A percentile compares a stretch with the other conserved stretches of the same genome.
Evolutionary conservation across 2,329 filamentous ascomycete genomes (phyloP).

Genomic region (Pestalotiopsis sp.): DNA sequence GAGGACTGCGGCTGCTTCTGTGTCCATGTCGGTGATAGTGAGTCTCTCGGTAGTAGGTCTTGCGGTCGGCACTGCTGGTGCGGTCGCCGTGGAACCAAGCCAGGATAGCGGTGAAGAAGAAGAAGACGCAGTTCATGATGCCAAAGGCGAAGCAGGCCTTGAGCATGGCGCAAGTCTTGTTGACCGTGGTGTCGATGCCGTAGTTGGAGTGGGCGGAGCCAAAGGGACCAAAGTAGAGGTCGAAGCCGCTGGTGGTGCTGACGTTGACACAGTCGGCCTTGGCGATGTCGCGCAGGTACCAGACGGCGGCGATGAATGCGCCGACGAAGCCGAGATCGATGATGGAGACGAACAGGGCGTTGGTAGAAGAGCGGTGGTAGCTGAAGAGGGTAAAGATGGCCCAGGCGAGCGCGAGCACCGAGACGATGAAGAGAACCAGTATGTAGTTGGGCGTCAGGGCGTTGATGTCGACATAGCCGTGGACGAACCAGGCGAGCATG

Average conservation of each 20-base stretch:
- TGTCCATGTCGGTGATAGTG: conserved; percentile 49
- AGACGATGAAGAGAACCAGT: conserved; percentile 69
- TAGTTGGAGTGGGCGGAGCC: conserved; percentile 53
- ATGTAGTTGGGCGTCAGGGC: conserved; percentile 63
- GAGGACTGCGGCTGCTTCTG: conserved; percentile 38
- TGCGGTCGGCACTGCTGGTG: conserved; percentile 35
- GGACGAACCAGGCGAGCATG: conserved; percentile 69
- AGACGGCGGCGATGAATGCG: conserved; percentile 65
- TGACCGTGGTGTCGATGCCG: conserved; percentile 54
- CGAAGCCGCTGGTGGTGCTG: conserved; percentile 49
- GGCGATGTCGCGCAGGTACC: conserved; percentile 60
- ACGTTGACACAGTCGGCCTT: conserved; percentile 70
- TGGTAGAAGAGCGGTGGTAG: conserved; percentile 64
- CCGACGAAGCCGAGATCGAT: conserved; percentile 65
- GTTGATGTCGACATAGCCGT: conserved; percentile 60
- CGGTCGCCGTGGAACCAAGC: conserved; percentile 61
- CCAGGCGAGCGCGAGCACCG: conserved; percentile 65
- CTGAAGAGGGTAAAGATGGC: conserved; percentile 66
- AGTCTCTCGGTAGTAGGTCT: conserved; percentile 46
- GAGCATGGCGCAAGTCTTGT: conserved; percentile 88
- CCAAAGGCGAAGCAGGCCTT: conserved; percentile 88
- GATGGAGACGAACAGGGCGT: conserved; percentile 63
- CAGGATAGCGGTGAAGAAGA: conserved; percentile 75
- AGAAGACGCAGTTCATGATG: conserved; percentile 86
- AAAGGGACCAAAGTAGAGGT: conserved; percentile 64